phyloP scores from a whole-genome alignment of 1,139 yeast species.

The Pichia sorboxylosa region DNA sequence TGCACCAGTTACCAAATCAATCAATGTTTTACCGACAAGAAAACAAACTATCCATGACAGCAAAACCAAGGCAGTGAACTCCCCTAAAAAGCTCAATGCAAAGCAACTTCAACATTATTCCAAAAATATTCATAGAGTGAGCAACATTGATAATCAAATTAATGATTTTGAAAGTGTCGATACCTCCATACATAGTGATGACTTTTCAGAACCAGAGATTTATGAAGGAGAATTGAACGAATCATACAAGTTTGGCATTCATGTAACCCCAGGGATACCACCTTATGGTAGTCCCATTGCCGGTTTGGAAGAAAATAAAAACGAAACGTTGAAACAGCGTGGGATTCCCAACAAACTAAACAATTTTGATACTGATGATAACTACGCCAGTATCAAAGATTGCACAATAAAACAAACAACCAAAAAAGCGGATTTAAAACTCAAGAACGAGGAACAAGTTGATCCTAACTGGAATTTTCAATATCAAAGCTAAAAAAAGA shows the following conservation, averaged over 20 bases:
- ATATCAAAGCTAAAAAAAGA: too few relatives aligned
- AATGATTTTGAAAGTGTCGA: neutral
- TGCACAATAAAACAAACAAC: too few relatives aligned
- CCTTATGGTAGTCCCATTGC: neutral
- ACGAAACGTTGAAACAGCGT: slow-evolving; percentile 1
- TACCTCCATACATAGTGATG: neutral
- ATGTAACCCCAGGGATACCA: neutral
- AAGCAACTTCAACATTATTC: neutral
- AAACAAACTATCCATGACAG: too few relatives aligned
- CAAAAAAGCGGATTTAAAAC: too few relatives aligned
- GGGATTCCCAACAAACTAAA: slow-evolving; percentile 3
- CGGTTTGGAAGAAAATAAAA: neutral
- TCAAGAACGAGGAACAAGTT: too few relatives aligned
- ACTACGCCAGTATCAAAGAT: slow-evolving; percentile 1
- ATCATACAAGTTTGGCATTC: neutral
- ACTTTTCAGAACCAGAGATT: neutral
- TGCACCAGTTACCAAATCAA: neutral
- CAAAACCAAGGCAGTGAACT: neutral
- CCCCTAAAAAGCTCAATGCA: neutral
- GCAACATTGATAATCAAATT: neutral
- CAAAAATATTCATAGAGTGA: neutral
- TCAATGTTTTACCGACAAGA: neutral
- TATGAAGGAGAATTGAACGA: neutral
- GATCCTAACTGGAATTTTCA: too few relatives aligned
- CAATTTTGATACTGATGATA: slow-evolving; percentile 5